Evolutionary conservation across 768 basidiomycete species (phyloP), one percentile per base, ranked within the genome.

Genomic region (Calvatia gigantea): DNA sequence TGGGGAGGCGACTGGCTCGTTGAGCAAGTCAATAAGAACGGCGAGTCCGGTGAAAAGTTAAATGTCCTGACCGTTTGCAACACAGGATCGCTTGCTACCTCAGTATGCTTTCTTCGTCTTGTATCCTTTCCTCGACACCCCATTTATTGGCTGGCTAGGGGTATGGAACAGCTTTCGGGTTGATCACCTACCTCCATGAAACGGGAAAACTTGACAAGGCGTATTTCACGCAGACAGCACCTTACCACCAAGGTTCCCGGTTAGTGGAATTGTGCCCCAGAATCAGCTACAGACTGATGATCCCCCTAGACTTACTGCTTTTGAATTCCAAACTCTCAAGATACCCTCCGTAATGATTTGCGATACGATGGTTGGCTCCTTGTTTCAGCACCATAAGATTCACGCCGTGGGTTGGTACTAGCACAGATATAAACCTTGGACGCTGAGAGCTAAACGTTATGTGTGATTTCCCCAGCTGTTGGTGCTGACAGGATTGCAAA

Each of bases 21-120:
- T 33, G 70, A 82, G 37, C 71, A 73, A 31, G 74, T 79, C 19
- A 76, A 74, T 67, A 61, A 67, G 57, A 64, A 60, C 23, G 67
- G 65, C 45, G 70, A 61, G 1, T 59, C 62, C n/a, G 74, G 72
- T 25, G 73, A 73, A 42, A 78, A 73, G 35, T 69, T 97, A 56
- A 94, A 91, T 65, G 82, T 96, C 17, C 73, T 97, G 69, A 97
- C 95, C 14, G 92, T 98, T 9, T 98, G 95, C 74, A 98, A 98
- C 69, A 98, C 95, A n/a, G 95, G 95, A 3, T 92, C 89, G 21
- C 78, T 98, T 60, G 95, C 96, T 1, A 97, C 94, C 8, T 96
- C 94, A 28, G 94, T 94, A 61, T 53, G 86, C 63, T 45, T 52
- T 50, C 48, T 28, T 2, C 14, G 14, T 28, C 29, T 42, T 44